Evolutionary conservation across 108 stramenopile species (phyloP), one percentile per base, ranked within the genome.

Genomic region (Discostella pseudostelligera): DNA sequence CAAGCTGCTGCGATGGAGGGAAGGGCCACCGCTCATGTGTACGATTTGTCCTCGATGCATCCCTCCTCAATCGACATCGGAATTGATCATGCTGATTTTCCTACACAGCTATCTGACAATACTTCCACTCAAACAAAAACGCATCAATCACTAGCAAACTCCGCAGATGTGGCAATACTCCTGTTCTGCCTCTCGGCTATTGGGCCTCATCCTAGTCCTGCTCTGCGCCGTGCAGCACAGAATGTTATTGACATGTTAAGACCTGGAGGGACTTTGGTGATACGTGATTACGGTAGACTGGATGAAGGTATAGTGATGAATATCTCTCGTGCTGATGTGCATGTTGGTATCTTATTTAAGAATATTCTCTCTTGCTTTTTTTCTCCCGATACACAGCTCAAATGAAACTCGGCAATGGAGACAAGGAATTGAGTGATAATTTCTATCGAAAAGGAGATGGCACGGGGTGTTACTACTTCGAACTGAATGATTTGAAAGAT

Each of bases 181-280:
- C 72, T 94, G 4, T 96, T 94, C 75, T 90, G 93, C 59, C 76
- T 96, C 25, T 92, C 90, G 4, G 93, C 92, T 0, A 69, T 93
- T 26, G 75, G 72, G 8, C 90, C 90, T 10, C 49, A 78, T 46
- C 72, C 72, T 16, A 66, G 65, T 25, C 35, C 50, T 13, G 64
- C 57, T 36, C 24, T 74, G 14, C 24, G 59, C 14, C 56, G 66
- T 19, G 79, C 73, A 11, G 73, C 74, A 28, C 62, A 46, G 20
- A 60, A 75, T 62, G 73, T 59, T 9, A 70, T 70, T 17, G 59
- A 62, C 16, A 70, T 72, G 40, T 46, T 84, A 3, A 65, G 57
- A 45, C 78, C 84, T 10, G 81, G 81, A 10, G 84, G 81, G 1
- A 48, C 36, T 14, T 40, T 84, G 1, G 53, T 84, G 11, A 59